Evolutionary conservation across 2,329 filamentous ascomycete species (phyloP), one percentile per base, ranked within the genome.

Genomic region (Pseudopyrenochaeta lycopersici): DNA sequence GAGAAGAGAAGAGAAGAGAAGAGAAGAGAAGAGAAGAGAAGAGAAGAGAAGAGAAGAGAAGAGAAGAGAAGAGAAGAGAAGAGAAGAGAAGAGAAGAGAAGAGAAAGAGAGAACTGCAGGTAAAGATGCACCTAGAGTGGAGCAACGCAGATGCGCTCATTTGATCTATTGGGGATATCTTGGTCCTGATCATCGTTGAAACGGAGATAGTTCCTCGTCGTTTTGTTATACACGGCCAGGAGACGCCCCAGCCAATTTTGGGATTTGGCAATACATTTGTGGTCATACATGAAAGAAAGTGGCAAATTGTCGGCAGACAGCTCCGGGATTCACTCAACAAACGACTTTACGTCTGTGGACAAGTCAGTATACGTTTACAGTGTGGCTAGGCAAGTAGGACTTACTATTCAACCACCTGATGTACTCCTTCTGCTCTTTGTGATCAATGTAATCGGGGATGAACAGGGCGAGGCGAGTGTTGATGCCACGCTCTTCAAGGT

Each of bases 361-460:
- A 20, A 17, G 36, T 49, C 41, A 49, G 46, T 14, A 23, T n/a
- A 11, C 31, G 15, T 11, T 55, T 66, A 73, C 67, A 32, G 38
- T 6, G 11, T 60, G 7, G 15, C 20, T 2, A 9, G 7, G n/a
- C 11, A 5, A 15, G 27, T 21, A 35, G 10, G 21, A 72, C 71
- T 64, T 62, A 74, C 69, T 87, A 77, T 88, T 85, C 77, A 99
- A 82, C 95, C 96, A 99, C 63, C 85, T 81, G 58, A 96, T 81
- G 78, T 99, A 99, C 84, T 99, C 95, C 80, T 88, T 90, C 86
- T 98, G 94, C 86, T 99, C 95, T 88, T 99, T 99, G 80, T 90
- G 87, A 75, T 98, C 92, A 72, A 98, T 93, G 81, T 97, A 99
- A 77, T 98, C 93, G 32, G 93, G 92, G 39, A 96, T 89, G 78